phyloP scores from a whole-genome alignment of 345 rosid species.

The Eucalyptus sideroxylon region DNA sequence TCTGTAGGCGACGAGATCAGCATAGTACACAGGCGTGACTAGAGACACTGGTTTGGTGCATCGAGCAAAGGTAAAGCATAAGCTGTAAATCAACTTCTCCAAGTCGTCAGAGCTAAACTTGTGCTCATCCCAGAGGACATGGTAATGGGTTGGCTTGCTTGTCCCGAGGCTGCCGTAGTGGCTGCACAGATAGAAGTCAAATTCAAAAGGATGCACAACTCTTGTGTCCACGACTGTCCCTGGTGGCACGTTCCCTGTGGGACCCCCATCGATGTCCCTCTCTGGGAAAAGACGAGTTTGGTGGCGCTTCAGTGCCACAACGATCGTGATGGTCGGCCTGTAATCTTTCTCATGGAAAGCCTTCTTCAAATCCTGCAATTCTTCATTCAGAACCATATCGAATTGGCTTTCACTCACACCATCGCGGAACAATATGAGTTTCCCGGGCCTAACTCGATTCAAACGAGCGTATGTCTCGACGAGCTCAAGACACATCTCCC shows the following conservation, averaged over 20 bases:
- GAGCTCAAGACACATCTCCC: neutral
- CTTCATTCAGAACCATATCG: conserved; percentile 82
- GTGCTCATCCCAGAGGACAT: conserved; percentile 68
- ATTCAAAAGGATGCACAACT: conserved; percentile 66
- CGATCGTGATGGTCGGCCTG: conserved; percentile 47
- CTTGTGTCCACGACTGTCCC: conserved; percentile 75
- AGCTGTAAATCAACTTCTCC: conserved; percentile 56
- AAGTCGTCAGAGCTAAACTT: conserved; percentile 43
- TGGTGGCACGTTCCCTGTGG: conserved; percentile 46
- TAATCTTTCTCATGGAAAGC: conserved; percentile 18
- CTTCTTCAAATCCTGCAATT: conserved; percentile 44
- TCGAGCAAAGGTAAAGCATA: conserved; percentile 78
- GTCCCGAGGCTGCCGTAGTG: conserved; percentile 76
- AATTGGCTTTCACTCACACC: conserved; percentile 92
- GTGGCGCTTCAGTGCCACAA: conserved; percentile 78
- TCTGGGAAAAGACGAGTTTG: conserved; percentile 64
- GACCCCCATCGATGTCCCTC: conserved; percentile 16
- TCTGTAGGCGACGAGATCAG: conserved; percentile 74
- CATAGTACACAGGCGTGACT: conserved; percentile 79
- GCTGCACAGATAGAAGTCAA: conserved; percentile 73
- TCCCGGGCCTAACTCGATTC: conserved; percentile 33
- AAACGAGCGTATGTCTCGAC: conserved; percentile 21
- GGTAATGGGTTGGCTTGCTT: conserved; percentile 83
- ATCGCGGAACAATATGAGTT: conserved; percentile 75
- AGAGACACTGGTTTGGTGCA: conserved; percentile 78